Evolutionary conservation across 2,329 filamentous ascomycete genomes (phyloP), one percentile per base, ranked within the genome.

Genomic region (Fusarium penzigii): DNA sequence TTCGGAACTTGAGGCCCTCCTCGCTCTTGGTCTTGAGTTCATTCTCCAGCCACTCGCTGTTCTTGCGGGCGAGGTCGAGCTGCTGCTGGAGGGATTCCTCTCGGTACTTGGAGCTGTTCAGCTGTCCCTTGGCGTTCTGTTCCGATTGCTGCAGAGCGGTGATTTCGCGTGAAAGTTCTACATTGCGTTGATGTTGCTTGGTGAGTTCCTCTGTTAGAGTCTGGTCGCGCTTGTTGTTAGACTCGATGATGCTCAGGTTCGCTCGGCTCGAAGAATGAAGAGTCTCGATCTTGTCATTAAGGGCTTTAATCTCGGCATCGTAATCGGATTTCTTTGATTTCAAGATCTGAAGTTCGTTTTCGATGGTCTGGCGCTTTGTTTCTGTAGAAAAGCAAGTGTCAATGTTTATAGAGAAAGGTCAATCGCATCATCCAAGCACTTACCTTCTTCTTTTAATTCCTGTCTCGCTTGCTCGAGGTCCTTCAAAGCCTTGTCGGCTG

Each of bases 211-310:
- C 87, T 5, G 90, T 86, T 3, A 99, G 81, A 54, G 86, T 86
- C 61, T 96, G 90, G 68, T 97, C 91, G 38, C 92, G 89, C 10
- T 85, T 85, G 49, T 89, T 90, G 73, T 97, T 97, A 16, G 90
- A 88, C 67, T 97, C 93, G 56, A 97, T 86, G 34, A 97, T 85
- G 40, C 89, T 87, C 5, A 97, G 75, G 13, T 92, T 93, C 58
- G 97, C 93, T 56, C 94, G 88, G 68, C 96, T 97, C 7, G 93
- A 94, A 0, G 90, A 86, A 72, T 99, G 92, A 3, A 99, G 84
- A 0, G 90, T 89, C 44, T 87, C 78, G 64, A 99, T 91, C 63
- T 93, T 92, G 53, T 89, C 85, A 64, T 89, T 87, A 13, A 99
- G 80, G 3, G 85, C 84, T 64, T 89, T 86, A 52, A 90, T 82